These are phyloP conservation scores for Agrocybe praecox DNA, from an alignment of 768 basidiomycete genomes.

Conservation along the genomic window DNA sequence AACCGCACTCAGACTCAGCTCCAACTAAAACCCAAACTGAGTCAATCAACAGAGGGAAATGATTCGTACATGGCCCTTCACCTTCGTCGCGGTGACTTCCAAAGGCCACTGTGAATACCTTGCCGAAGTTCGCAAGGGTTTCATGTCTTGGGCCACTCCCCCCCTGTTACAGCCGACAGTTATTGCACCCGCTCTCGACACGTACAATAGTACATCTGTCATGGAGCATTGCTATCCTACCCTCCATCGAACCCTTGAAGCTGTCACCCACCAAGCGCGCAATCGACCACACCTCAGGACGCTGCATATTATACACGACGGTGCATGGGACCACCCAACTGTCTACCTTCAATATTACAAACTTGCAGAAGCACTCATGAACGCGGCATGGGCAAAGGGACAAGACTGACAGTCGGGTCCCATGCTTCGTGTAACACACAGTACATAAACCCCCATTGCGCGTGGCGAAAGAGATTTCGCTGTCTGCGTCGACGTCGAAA, in stretches of 20 bases:
- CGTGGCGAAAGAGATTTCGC: slow-evolving; percentile 45
- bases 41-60: slow-evolving; percentile 23
- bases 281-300: slow-evolving; percentile 37
- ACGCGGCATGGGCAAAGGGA: slow-evolving; percentile 30
- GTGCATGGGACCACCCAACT: slow-evolving; percentile 46
- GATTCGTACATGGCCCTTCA: slow-evolving; percentile 50
- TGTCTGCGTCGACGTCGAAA: slow-evolving; percentile 47
- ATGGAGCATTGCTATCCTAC: slow-evolving; percentile 47
- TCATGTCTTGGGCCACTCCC: slow-evolving; percentile 53
- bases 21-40: slow-evolving; percentile 26
- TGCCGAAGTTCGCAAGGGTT: slow-evolving; percentile 33
- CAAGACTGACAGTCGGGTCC: slow-evolving; percentile 43
- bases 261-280: slow-evolving; percentile 36
- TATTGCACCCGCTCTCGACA: slow-evolving; percentile 37
- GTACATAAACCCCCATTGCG: slow-evolving; percentile 35
- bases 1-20: slow-evolving; percentile 35
- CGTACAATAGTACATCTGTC: slow-evolving; percentile 35
- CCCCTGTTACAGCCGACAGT: slow-evolving; percentile 33
- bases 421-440: slow-evolving; percentile 43
- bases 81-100: slow-evolving; percentile 49
- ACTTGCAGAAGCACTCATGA: slow-evolving; percentile 38
- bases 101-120: slow-evolving; percentile 42
- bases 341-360: slow-evolving; percentile 46
- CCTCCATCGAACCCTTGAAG: slow-evolving; percentile 40
- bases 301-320: slow-evolving; percentile 48